Base-by-base conservation (phyloP, 129 eudicot genomes). In the Lactuca saligna region DNA sequence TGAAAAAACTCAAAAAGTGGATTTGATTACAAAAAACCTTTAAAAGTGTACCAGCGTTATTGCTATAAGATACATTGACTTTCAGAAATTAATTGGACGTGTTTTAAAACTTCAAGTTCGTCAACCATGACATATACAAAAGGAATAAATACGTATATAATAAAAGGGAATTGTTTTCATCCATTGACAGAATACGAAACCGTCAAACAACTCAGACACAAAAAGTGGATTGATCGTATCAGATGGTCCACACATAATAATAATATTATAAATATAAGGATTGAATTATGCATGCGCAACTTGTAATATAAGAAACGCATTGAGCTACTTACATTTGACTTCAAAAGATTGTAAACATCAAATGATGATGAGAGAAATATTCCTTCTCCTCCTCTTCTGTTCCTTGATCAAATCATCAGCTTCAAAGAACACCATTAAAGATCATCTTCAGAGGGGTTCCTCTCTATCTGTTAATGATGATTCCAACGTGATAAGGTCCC, bases 381-480 rank as follows among this genome's bases (percentile, higher is more conserved):
- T 34, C 48, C 48, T 34, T 60, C 48, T 60, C 44, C 65, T 60
- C 65, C 29, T 60, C 10, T 34, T 60, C 25, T 32, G 15, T 20
- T 34, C 12, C 16, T 14, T 33, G 44, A 34, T 60, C 25, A n/a
- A 34, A 60, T n/a, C 65, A 11, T 60, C 65, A 60, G 20, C 65
- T 33, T 60, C 48, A 39, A 60, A 14, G 6, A 60, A 34, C 12
- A 33, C 12, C 5, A 34, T 54, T 65, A 65, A 48, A 3, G 15
- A 56, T 7, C 20, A 29, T 38, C 39, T 80, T 17, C 33, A 32
- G 34, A 69, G 51, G 31, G 84, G 84, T 17, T 60, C 72, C 13
- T 75, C 82, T 35, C 14, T 85, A 13, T 65, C 82, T 35, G 87
- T 70, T 4, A 70, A 70, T 17, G 64, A 65, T 6, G 44, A 67